A percentile compares a stretch with the other conserved stretches of the same genome.
Evolutionary conservation across 192 early-diverging fungal genomes (phyloP).

Genomic region (Rhizoclosmatium sp.): DNA sequence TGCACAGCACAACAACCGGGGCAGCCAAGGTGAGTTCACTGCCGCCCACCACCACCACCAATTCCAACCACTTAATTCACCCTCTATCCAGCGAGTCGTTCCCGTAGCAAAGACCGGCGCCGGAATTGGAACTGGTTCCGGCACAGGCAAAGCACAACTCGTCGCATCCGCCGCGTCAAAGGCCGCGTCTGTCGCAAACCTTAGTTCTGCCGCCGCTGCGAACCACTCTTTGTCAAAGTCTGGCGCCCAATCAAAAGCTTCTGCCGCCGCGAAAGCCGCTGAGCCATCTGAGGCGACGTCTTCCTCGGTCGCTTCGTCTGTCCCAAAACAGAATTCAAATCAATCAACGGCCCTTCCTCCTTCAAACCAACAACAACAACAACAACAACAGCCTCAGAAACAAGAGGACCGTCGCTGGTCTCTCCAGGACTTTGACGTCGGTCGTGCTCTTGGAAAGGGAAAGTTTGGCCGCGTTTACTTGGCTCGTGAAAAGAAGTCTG

Average conservation of each 20-base stretch:
- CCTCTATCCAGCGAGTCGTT: too few relatives aligned
- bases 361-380: background rate
- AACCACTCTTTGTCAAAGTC: background rate
- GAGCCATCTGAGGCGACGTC: background rate
- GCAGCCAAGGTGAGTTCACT: background rate
- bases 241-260: background rate
- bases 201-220: background rate
- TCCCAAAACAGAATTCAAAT: background rate
- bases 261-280: background rate
- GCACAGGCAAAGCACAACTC: too few relatives aligned
- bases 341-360: background rate
- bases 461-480: conserved; percentile 96
- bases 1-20: background rate
- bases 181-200: background rate
- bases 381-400: background rate
- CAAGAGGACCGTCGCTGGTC: conserved; percentile 49
- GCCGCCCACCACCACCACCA: background rate
- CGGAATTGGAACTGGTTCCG: too few relatives aligned
- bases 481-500: conserved; percentile 84
- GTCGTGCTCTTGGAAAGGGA: conserved; percentile 87
- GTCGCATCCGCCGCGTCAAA: background rate
- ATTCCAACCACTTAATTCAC: background rate
- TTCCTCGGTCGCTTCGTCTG: background rate
- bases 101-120: too few relatives aligned
- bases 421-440: conserved; percentile 90